Evolutionary conservation across 495 filamentous ascomycete species (phyloP).

Genomic region (Jackrogersella minutella): DNA sequence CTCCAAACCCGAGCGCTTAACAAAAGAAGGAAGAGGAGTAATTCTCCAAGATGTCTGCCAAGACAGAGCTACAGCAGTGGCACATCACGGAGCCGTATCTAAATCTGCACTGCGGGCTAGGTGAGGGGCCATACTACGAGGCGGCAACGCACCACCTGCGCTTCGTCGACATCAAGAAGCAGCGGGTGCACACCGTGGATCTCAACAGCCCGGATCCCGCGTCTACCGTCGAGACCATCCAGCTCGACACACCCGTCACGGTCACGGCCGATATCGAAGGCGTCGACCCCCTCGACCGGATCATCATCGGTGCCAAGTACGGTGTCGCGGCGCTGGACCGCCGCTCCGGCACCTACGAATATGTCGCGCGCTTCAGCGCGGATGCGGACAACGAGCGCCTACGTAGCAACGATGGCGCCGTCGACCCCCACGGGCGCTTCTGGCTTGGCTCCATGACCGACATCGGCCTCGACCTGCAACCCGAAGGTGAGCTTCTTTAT

Average conservation of each 20-base stretch:
- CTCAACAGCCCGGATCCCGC: slow-evolving; percentile 65
- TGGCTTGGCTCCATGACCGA: slow-evolving; percentile 95
- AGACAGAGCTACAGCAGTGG: slow-evolving; percentile 58
- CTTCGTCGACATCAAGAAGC: slow-evolving; percentile 88
- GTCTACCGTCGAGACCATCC: slow-evolving; percentile 62
- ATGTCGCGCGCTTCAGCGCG: slow-evolving; percentile 53
- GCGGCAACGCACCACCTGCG: slow-evolving; percentile 72
- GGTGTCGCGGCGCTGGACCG: slow-evolving; percentile 80
- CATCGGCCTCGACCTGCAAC: slow-evolving; percentile 57
- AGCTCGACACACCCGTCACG: slow-evolving; percentile 74
- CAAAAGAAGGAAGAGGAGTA: background rate
- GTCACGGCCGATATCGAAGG: slow-evolving; percentile 86
- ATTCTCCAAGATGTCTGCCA: slow-evolving; percentile 8
- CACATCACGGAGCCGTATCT: slow-evolving; percentile 73
- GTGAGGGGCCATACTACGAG: slow-evolving; percentile 87
- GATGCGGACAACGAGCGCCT: slow-evolving; percentile 57
- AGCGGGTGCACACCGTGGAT: slow-evolving; percentile 77
- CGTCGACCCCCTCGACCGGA: slow-evolving; percentile 65
- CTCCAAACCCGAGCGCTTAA: background rate
- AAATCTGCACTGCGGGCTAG: slow-evolving; percentile 73
- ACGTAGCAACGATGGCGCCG: slow-evolving; percentile 81
- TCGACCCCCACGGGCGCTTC: slow-evolving; percentile 82
- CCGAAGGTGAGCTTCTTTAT: slow-evolving; percentile 58
- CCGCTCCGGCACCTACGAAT: slow-evolving; percentile 61
- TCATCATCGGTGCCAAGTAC: slow-evolving; percentile 81